phyloP scores from a whole-genome alignment of 176 grass and related monocot species.

The Bolboschoenus planiculmis region DNA sequence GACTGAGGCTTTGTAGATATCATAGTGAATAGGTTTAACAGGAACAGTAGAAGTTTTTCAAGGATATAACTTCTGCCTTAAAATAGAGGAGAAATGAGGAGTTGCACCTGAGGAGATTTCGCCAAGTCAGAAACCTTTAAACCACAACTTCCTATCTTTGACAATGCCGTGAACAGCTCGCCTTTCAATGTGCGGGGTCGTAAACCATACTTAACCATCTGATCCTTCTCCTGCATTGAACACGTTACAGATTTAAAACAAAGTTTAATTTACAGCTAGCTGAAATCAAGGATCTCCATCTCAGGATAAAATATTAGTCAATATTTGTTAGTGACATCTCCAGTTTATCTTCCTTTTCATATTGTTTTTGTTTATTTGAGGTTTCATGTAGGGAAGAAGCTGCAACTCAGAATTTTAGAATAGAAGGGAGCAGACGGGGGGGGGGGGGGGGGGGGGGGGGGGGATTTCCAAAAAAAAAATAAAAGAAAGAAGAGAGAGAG shows the following conservation, averaged over 20 bases:
- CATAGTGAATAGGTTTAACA: background rate
- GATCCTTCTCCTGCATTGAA: constrained; percentile 66
- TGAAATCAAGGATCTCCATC: background rate
- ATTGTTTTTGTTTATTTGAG: background rate
- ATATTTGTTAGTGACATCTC: background rate
- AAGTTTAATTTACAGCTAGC: background rate
- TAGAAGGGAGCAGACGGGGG: background rate
- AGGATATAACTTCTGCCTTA: constrained; percentile 9
- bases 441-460: background rate
- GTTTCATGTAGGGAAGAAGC: background rate
- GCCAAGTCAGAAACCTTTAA: constrained; percentile 67
- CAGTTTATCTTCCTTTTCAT: background rate
- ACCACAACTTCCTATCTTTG: constrained; percentile 79
- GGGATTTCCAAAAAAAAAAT: background rate
- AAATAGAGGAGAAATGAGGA: constrained; percentile 21
- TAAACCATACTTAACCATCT: constrained; percentile 92
- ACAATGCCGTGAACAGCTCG: constrained; percentile 79
- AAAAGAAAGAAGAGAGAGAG: background rate
- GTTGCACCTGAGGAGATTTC: constrained; percentile 52
- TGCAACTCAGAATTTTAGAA: background rate
- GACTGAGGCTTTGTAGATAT: constrained; percentile 13
- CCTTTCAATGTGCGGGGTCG: constrained; percentile 66
- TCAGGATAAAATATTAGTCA: background rate
- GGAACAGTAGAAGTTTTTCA: background rate
- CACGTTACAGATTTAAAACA: background rate